These are phyloP conservation scores for Wickerhamomyces rabaulensis DNA, from an alignment of 805 yeast species.

Conservation along the genomic window DNA sequence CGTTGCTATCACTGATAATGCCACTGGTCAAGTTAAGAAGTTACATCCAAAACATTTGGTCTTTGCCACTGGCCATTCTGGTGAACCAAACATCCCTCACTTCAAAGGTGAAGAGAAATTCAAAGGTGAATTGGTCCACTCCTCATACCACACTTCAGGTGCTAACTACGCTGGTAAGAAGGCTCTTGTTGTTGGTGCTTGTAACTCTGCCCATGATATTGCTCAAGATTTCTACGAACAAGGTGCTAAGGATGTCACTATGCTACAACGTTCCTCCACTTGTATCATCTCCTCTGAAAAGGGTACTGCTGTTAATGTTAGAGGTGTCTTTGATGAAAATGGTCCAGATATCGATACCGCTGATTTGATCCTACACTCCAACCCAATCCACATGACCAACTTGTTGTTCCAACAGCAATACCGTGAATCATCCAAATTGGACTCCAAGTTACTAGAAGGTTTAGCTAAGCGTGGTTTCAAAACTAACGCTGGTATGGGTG, in stretches of 20 bases:
- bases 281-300: conserved; percentile 34
- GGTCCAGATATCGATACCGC: conserved; percentile 35
- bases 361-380: conserved; percentile 32
- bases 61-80: conserved; percentile 42
- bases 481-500: conserved; percentile 37
- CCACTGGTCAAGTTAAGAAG: conserved; percentile 20
- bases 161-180: conserved; percentile 35
- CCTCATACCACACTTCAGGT: conserved; percentile 37
- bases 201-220: conserved; percentile 43
- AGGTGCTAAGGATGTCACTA: conserved; percentile 34
- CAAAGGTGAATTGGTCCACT: conserved; percentile 36
- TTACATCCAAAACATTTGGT: conserved; percentile 34
- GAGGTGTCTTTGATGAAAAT: conserved; percentile 30
- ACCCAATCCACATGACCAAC: conserved; percentile 32
- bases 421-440: conserved; percentile 28
- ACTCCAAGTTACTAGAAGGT: conserved; percentile 28
- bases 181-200: conserved; percentile 40
- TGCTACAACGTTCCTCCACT: conserved; percentile 42
- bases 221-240: conserved; percentile 41
- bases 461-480: conserved; percentile 34
- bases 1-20: conserved; percentile 27
- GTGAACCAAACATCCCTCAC: conserved; percentile 38
- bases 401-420: conserved; percentile 33
- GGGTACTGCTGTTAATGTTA: conserved; percentile 27
- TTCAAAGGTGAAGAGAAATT: conserved; percentile 34